These are phyloP conservation scores for Hyaloperonospora arabidopsidis DNA, from an alignment of 352 stramenopile species.

Conservation along the genomic window DNA sequence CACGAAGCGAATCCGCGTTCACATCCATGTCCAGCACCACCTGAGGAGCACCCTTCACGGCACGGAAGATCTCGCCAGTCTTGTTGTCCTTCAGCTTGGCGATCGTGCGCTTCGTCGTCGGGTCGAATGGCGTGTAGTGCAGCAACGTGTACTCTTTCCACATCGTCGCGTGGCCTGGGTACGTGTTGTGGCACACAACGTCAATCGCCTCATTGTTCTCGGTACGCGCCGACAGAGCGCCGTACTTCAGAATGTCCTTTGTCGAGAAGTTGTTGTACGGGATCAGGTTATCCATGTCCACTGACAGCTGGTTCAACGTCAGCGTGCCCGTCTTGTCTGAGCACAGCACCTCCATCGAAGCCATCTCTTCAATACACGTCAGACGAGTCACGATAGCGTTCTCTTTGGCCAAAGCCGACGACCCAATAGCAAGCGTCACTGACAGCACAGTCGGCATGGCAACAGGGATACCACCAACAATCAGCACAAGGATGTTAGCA, in stretches of 20 bases:
- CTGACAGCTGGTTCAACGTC: conserved; percentile 94
- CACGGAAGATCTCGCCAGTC: conserved; percentile 83
- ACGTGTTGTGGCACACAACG: conserved; percentile 66
- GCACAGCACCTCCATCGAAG: conserved; percentile 89
- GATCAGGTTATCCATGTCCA: conserved; percentile 84
- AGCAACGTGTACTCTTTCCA: conserved; percentile 68
- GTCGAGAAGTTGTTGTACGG: conserved; percentile 58
- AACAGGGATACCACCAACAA: conserved; percentile 89
- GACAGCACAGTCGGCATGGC: conserved; percentile 91
- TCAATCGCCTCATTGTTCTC: conserved; percentile 77
- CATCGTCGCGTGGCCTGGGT: conserved; percentile 73
- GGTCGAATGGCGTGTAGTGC: conserved; percentile 81
- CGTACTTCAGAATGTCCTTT: conserved; percentile 55
- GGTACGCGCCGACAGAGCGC: conserved; percentile 51
- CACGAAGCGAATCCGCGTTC: conserved; percentile 46
- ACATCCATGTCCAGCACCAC: conserved; percentile 83
- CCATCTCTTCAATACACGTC: conserved; percentile 90
- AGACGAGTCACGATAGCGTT: conserved; percentile 90
- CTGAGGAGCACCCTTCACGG: conserved; percentile 88
- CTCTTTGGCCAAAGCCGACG: conserved; percentile 80
- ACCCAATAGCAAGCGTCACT: conserved; percentile 88
- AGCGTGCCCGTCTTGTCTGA: conserved; percentile 93
- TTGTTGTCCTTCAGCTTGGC: conserved; percentile 78
- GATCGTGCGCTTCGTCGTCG: conserved; percentile 87
- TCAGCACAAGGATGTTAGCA: conserved; percentile 79